phyloP scores from a whole-genome alignment of 768 basidiomycete genomes.

The Mycena amicta region DNA sequence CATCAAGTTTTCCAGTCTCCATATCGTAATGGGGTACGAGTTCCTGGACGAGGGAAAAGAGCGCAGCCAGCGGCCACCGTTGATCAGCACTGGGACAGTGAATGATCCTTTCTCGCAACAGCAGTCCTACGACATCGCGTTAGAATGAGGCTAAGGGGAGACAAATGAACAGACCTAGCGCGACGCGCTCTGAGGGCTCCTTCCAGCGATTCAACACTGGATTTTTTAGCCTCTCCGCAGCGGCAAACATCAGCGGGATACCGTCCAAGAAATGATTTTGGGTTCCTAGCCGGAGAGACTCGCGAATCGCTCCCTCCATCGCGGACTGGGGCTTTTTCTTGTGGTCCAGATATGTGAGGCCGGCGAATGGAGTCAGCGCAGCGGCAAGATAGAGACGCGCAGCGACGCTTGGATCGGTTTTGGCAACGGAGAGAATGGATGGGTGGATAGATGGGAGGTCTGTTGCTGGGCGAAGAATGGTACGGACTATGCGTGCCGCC shows the following conservation, averaged over 20 bases:
- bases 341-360: slow-evolving; percentile 57
- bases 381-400: slow-evolving; percentile 80
- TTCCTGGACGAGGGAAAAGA: slow-evolving; percentile 79
- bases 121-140: slow-evolving; percentile 47
- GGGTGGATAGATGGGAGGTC: slow-evolving; percentile 50
- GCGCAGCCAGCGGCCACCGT: slow-evolving; percentile 69
- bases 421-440: slow-evolving; percentile 41
- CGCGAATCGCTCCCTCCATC: slow-evolving; percentile 73
- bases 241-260: slow-evolving; percentile 65
- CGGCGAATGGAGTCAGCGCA: slow-evolving; percentile 70
- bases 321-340: slow-evolving; percentile 65
- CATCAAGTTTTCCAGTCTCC: slow-evolving; percentile 41
- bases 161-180: slow-evolving; percentile 51
- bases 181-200: slow-evolving; percentile 52
- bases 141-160: not conserved
- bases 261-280: slow-evolving; percentile 80
- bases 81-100: slow-evolving; percentile 65
- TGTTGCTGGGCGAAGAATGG: slow-evolving; percentile 39
- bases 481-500: slow-evolving; percentile 60
- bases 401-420: slow-evolving; percentile 40
- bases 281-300: slow-evolving; percentile 81
- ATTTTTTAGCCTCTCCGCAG: slow-evolving; percentile 45
- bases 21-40: slow-evolving; percentile 56
- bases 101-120: slow-evolving; percentile 67
- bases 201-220: slow-evolving; percentile 33